A percentile compares a stretch with the other conserved stretches of the same genome.
phyloP scores from a whole-genome alignment of 2,329 filamentous ascomycete species.

The Aspergillus spinulosporus region DNA sequence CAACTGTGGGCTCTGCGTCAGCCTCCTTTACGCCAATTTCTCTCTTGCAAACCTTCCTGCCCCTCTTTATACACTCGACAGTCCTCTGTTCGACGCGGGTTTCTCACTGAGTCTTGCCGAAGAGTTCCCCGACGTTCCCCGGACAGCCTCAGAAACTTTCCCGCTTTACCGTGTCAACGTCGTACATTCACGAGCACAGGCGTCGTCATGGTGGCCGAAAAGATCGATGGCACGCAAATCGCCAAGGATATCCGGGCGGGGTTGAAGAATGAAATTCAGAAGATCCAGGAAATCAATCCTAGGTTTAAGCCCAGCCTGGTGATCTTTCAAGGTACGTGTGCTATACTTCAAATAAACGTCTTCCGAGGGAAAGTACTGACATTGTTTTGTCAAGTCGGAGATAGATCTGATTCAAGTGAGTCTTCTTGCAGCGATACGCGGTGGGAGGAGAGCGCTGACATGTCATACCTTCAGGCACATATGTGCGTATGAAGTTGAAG shows the following conservation, averaged over 20 bases:
- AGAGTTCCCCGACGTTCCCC: conserved; percentile 19
- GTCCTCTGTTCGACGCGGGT: conserved; percentile 19
- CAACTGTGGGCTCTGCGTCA: conserved; percentile 23
- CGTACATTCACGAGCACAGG: conserved; percentile 54
- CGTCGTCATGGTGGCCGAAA: conserved; percentile 75
- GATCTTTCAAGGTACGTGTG: conserved; percentile 80
- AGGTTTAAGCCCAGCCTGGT: conserved; percentile 86
- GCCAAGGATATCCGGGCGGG: conserved; percentile 86
- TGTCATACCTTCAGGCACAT: conserved; percentile 64
- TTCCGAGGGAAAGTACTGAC: conserved; percentile 8
- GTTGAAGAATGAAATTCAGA: conserved; percentile 75
- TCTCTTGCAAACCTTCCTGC: conserved; percentile 15
- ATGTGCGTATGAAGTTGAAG: conserved; percentile 99
- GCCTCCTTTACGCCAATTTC: conserved; percentile 14
- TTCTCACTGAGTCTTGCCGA: conserved; percentile 20
- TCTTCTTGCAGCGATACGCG: conserved; percentile 21
- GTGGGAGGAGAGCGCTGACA: conserved; percentile 25
- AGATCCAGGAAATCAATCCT: conserved; percentile 78
- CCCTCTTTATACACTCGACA: conserved; percentile 15
- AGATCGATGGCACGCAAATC: conserved; percentile 95
- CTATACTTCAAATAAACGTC: not conserved
- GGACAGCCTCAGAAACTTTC: conserved; percentile 20
- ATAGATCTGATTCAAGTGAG: conserved; percentile 88
- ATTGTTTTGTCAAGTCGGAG: conserved; percentile 65
- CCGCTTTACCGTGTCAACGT: conserved; percentile 18